phyloP scores from a whole-genome alignment of 1,284 basidiomycete species.

The Athelia sp. region DNA sequence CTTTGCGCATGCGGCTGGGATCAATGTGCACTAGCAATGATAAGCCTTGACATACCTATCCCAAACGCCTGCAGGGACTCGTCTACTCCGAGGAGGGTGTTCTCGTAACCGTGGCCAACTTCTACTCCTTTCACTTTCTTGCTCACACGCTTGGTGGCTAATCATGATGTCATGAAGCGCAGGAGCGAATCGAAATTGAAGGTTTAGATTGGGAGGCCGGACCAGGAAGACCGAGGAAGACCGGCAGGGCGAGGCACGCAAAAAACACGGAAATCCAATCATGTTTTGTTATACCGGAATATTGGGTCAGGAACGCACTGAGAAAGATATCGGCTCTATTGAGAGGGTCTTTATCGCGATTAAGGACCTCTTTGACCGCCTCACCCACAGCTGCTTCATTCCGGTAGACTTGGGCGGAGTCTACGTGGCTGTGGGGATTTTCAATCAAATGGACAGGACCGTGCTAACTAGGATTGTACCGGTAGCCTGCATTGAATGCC shows the following conservation, averaged over 20 bases:
- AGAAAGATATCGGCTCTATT: conserved; percentile 34
- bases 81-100: conserved; percentile 50
- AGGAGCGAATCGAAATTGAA: no score
- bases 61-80: conserved; percentile 50
- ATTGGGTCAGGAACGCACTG: conserved; percentile 54
- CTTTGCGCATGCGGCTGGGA: conserved; percentile 24
- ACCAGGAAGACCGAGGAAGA: no score
- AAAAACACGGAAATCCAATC: no score
- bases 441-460: background rate
- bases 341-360: no score
- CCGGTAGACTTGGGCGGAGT: conserved; percentile 34
- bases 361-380: conserved; percentile 21
- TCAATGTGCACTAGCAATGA: conserved; percentile 1
- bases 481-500: conserved; percentile 37
- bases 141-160: conserved; percentile 61
- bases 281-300: no score
- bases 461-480: conserved; percentile 17
- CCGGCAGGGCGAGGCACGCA: background rate
- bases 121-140: no score
- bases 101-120: conserved; percentile 59
- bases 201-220: no score
- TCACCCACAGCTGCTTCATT: conserved; percentile 33
- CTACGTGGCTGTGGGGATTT: conserved; percentile 24
- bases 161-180: background rate
- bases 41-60: conserved; percentile 34